Evolutionary conservation across 192 early-diverging fungal species (phyloP).

Genomic region (Coemansia sp.): DNA sequence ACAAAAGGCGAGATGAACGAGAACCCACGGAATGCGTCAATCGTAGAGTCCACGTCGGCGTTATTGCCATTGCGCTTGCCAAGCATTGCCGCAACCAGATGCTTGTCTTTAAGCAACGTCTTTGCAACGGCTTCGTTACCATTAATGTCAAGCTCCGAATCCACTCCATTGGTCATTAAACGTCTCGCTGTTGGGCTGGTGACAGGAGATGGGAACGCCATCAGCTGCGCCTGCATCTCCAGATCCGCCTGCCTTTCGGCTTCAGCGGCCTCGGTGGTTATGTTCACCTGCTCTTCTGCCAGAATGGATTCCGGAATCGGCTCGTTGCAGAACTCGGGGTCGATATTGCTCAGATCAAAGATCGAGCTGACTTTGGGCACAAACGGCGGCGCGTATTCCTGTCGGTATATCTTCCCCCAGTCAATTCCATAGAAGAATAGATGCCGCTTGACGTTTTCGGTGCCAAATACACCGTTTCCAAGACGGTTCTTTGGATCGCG

Average conservation of each 20-base stretch:
- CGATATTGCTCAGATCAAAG: conserved; percentile 41
- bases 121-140: neutral
- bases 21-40: conserved; percentile 48
- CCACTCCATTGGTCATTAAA: conserved; percentile 1
- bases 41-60: conserved; percentile 27
- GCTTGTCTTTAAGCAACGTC: neutral
- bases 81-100: conserved; percentile 12
- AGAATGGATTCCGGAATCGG: conserved; percentile 30
- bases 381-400: conserved; percentile 61
- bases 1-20: conserved; percentile 46
- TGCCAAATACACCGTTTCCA: conserved; percentile 57
- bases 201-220: conserved; percentile 24
- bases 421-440: conserved; percentile 61
- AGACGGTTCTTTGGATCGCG: conserved; percentile 59
- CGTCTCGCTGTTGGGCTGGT: conserved; percentile 7
- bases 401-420: conserved; percentile 60
- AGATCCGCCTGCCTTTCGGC: conserved; percentile 29
- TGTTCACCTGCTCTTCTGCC: conserved; percentile 22
- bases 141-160: neutral
- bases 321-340: conserved; percentile 48
- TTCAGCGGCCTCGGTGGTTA: conserved; percentile 22
- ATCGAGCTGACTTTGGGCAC: conserved; percentile 58
- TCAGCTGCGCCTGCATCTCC: conserved; percentile 22
- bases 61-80: conserved; percentile 2
- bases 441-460: conserved; percentile 58